Evolutionary conservation across 2,329 filamentous ascomycete species (phyloP).

Genomic region (Moelleriella libera): DNA sequence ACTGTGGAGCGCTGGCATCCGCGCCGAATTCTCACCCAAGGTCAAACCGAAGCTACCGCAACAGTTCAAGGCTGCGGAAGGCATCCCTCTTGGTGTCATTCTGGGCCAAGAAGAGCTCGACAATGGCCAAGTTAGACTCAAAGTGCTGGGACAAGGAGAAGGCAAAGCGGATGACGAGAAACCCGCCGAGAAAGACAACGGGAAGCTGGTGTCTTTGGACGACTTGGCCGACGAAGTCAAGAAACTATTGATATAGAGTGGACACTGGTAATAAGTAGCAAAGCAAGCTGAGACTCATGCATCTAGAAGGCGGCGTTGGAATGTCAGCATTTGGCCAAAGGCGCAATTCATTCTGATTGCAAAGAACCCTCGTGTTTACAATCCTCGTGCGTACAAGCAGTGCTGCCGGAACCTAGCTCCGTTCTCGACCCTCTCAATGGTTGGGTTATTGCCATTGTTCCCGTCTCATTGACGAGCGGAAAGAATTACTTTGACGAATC

Average conservation of each 20-base stretch:
- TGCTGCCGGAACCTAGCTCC: too few species aligned
- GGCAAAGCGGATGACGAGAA: conserved; percentile 61
- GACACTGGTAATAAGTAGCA: background rate
- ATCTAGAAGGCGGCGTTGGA: background rate
- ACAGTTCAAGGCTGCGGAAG: conserved; percentile 89
- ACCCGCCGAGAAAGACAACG: conserved; percentile 74
- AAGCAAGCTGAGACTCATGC: background rate
- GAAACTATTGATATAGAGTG: conserved; percentile 9
- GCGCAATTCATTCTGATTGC: too few species aligned
- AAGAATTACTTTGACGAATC: too few species aligned
- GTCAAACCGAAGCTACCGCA: conserved; percentile 75
- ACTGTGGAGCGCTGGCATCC: conserved; percentile 74
- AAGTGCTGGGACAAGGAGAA: conserved; percentile 60
- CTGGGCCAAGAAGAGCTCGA: conserved; percentile 83
- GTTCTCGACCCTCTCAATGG: too few species aligned
- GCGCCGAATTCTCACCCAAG: conserved; percentile 79
- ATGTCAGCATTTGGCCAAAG: too few species aligned
- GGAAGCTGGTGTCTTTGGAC: conserved; percentile 54
- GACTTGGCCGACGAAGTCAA: conserved; percentile 52
- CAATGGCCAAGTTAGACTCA: conserved; percentile 73
- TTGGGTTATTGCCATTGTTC: too few species aligned
- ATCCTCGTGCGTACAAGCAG: too few species aligned
- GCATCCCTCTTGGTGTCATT: conserved; percentile 76
- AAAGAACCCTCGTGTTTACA: too few species aligned
- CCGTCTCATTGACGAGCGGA: too few species aligned